Percentiles rank a stretch among this genome's conserved stretches.
These are phyloP conservation scores for Botryotinia narcissicola DNA, from an alignment of 2,329 filamentous ascomycete species.

Conservation along the genomic window DNA sequence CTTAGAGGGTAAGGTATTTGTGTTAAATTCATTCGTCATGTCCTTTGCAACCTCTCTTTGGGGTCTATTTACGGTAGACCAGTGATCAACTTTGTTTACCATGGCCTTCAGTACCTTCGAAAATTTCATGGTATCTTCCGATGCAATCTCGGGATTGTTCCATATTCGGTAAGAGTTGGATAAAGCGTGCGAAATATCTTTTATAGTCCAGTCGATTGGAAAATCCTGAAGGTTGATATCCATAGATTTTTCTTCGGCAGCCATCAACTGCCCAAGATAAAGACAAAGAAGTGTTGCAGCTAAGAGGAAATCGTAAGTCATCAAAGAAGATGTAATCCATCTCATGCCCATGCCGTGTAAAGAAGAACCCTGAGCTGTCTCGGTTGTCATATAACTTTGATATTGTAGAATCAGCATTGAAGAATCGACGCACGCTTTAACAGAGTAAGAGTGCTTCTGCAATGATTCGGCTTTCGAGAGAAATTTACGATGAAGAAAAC, in stretches of 20 bases:
- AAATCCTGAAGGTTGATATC: slow-evolving; percentile 12
- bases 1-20: background rate
- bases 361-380: slow-evolving; percentile 21
- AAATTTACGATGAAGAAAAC: slow-evolving; percentile 31
- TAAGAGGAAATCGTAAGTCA: slow-evolving; percentile 31
- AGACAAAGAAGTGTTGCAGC: slow-evolving; percentile 34
- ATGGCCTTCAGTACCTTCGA: slow-evolving; percentile 27
- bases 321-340: slow-evolving; percentile 30
- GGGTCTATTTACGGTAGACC: background rate
- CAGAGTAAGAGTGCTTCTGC: slow-evolving; percentile 50
- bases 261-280: slow-evolving; percentile 28
- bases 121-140: slow-evolving; percentile 30
- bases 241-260: slow-evolving; percentile 4
- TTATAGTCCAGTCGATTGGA: slow-evolving; percentile 25
- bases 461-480: slow-evolving; percentile 45
- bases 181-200: slow-evolving; percentile 28
- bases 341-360: slow-evolving; percentile 22
- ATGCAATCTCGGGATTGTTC: slow-evolving; percentile 22
- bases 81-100: slow-evolving; percentile 25
- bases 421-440: slow-evolving; percentile 51
- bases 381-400: slow-evolving; percentile 39
- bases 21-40: background rate
- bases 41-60: background rate
- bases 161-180: slow-evolving; percentile 29
- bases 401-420: slow-evolving; percentile 49